Evolutionary conservation across 805 yeast species (phyloP).

Genomic region (Saccharomycopsis fodiens): DNA sequence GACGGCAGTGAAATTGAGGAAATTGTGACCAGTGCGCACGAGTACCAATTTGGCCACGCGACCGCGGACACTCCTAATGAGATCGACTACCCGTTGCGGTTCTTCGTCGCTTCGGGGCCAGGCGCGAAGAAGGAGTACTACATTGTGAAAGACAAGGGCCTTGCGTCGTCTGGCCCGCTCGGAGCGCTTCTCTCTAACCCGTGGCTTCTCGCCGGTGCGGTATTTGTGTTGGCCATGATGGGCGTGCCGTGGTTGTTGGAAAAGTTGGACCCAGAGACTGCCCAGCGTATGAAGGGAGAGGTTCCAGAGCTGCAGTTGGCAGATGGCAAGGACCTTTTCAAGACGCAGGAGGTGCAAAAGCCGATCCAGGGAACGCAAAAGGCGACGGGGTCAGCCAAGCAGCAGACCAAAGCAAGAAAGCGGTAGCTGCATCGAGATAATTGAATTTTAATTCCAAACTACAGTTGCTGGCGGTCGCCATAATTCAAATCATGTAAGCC

Average conservation of each 20-base stretch:
- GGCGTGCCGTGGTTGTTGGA: slow-evolving; percentile 13
- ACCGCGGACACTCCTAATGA: slow-evolving; percentile 4
- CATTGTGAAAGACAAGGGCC: slow-evolving; percentile 18
- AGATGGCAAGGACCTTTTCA: not conserved
- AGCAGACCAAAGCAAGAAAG: not conserved
- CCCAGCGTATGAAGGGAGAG: slow-evolving; percentile 9
- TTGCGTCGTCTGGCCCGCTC: slow-evolving; percentile 20
- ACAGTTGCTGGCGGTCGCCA: too few species aligned
- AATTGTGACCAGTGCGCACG: slow-evolving; percentile 6
- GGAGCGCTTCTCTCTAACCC: slow-evolving; percentile 17
- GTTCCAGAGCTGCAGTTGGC: not conserved
- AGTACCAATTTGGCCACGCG: slow-evolving; percentile 11
- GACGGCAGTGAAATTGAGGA: slow-evolving; percentile 4
- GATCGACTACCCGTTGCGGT: slow-evolving; percentile 14
- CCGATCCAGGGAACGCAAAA: not conserved
- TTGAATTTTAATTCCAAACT: too few species aligned
- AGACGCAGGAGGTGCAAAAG: not conserved
- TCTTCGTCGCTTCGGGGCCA: not conserved
- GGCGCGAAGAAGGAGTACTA: slow-evolving; percentile 10
- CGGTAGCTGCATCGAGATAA: too few species aligned
- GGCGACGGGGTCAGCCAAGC: not conserved
- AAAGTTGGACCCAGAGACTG: slow-evolving; percentile 19
- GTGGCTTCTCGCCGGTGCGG: slow-evolving; percentile 13
- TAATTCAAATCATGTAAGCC: too few species aligned
- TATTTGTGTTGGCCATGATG: slow-evolving; percentile 6